Conservation (phyloP, 2,329 filamentous ascomycete species). For the Trichoderma sp. region DNA sequence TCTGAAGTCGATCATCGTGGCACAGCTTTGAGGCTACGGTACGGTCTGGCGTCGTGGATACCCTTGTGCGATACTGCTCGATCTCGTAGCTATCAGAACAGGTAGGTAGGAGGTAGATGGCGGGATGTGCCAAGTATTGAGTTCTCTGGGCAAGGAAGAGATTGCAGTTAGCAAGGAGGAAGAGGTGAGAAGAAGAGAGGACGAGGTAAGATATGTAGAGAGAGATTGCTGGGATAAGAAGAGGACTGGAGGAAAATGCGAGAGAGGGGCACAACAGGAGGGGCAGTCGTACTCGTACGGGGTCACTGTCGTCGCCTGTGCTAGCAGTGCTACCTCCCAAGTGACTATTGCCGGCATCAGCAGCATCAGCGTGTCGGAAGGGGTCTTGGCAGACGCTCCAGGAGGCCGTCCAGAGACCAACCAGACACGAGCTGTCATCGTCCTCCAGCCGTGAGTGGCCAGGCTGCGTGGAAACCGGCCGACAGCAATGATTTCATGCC, state of each 20-base stretch:
- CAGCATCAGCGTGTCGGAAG: conserved; percentile 22
- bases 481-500: conserved; percentile 17
- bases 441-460: conserved; percentile 21
- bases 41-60: background rate
- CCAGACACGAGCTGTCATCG: background rate
- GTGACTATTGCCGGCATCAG: background rate
- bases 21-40: background rate
- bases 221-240: background rate
- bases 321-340: background rate
- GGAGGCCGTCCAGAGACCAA: conserved; percentile 2
- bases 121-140: background rate
- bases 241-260: conserved; percentile 3
- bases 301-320: no score
- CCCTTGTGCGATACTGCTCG: background rate
- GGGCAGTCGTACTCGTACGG: background rate
- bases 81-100: background rate
- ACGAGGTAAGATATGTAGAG: background rate
- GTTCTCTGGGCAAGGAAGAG: background rate
- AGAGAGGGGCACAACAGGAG: conserved; percentile 15
- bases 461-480: background rate
- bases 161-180: background rate
- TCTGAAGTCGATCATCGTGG: conserved; percentile 52
- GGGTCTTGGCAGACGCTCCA: conserved; percentile 18
- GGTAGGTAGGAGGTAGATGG: background rate
- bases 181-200: no score